Evolutionary conservation across 352 stramenopile genomes (phyloP).

Genomic region (Phytophthora europaea): DNA sequence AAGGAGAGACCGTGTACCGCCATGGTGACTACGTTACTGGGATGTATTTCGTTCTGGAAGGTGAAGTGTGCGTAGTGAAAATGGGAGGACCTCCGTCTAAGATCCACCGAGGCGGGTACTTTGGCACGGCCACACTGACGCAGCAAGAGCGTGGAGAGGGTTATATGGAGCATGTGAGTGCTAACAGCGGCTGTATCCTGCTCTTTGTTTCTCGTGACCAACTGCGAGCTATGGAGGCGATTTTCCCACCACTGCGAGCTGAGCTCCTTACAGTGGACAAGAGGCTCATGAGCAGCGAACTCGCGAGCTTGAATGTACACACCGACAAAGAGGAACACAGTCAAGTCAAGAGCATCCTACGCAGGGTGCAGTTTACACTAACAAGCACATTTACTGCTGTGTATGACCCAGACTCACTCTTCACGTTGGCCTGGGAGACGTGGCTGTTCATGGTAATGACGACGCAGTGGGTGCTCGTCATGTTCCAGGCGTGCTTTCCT

Average conservation of each 20-base stretch:
- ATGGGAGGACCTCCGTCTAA: conserved; percentile 26
- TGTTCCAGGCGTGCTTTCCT: conserved; percentile 2
- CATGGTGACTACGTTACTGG: conserved; percentile 61
- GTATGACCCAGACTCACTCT: background rate
- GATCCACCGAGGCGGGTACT: conserved; percentile 46
- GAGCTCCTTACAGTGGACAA: background rate
- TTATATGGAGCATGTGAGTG: conserved; percentile 50
- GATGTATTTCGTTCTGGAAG: conserved; percentile 54
- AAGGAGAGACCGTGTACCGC: conserved; percentile 59
- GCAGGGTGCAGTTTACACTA: background rate
- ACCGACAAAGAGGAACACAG: background rate
- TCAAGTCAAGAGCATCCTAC: background rate
- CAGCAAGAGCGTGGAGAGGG: conserved; percentile 48
- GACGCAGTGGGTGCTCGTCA: background rate
- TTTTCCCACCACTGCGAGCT: background rate
- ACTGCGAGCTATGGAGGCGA: background rate
- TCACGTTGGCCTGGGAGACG: background rate
- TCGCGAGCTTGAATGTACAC: background rate
- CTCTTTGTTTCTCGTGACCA: background rate
- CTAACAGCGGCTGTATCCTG: background rate
- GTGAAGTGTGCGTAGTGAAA: conserved; percentile 47
- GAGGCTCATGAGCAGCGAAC: background rate
- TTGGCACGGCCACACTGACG: conserved; percentile 47
- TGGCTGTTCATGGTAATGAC: conserved; percentile 9
- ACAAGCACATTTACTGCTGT: background rate